Base-by-base conservation (phyloP, 805 yeast species). In the Isabelozyma rhagii region DNA sequence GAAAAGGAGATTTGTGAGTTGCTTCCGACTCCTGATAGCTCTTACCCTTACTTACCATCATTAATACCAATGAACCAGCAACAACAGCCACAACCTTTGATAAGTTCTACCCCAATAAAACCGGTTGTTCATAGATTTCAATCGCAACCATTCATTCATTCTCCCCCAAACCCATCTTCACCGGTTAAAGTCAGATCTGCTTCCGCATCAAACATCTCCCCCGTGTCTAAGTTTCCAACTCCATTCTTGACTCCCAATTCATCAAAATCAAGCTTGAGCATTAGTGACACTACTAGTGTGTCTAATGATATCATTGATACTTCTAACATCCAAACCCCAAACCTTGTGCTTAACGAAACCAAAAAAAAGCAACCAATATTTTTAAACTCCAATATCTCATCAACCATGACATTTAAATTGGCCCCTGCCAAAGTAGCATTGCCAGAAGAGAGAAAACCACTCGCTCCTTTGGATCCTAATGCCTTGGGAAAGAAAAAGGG, bases 1-100 rank as follows among this genome's bases (percentile, higher is more conserved):
- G 78, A 73, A 45, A 69, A 61, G 54, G 78, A 74, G 58, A 59
- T 74, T 41, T 71, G 77, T 8, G 75, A 67, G 51, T 63, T 74
- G 55, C 77, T 77, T 29, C 75, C 76, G n/a, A 71, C 74, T 10
- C 73, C 72, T 3, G 43, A 45, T 36, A 47, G 48, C 31, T 54
- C 53, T 3, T 28, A 48, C 29, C 14, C 14, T 41, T 18, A 39
- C 17, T 39, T 14, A 17, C 41, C 17, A 29, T 18, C 18, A 31
- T 10, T 17, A 36, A 14, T 31, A 27, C 21, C 40, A 9, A 21
- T n/a, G 8, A 15, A 14, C 28, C 46, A 28, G 8, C 49, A 17
- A 15, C 21, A 11, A 31, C 51, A 46, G n/a, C 42, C 28, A 17
- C 49, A 25, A 41, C 47, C 28, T 17, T 50, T 64, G 13, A 47